Evolutionary conservation across 768 basidiomycete species (phyloP).

Genomic region (Lentinula detonsa): DNA sequence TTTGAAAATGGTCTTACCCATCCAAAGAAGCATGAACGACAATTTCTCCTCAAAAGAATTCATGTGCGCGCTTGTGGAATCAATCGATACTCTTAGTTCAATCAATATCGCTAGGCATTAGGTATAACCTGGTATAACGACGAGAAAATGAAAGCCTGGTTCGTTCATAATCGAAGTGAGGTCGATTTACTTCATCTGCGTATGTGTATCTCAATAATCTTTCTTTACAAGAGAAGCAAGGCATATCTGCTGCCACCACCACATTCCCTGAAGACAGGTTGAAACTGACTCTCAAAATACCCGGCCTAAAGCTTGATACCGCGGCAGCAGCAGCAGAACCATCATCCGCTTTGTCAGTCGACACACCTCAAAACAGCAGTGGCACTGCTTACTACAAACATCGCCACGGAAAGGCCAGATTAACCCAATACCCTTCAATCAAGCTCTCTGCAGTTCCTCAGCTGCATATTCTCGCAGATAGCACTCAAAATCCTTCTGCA

Average conservation of each 20-base stretch:
- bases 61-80: not conserved
- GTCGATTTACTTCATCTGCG: not conserved
- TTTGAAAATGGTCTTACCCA: not conserved
- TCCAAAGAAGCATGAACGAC: not conserved
- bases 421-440: not conserved
- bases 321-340: not conserved
- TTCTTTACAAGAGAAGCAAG: not conserved
- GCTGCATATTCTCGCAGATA: not conserved
- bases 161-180: not conserved
- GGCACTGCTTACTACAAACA: not conserved
- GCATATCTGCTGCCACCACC: not conserved
- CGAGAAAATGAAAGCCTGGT: not conserved
- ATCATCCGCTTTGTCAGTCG: not conserved
- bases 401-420: not conserved
- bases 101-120: not conserved
- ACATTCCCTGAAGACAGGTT: not conserved
- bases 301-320: not conserved
- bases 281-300: not conserved
- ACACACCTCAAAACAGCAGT: not conserved
- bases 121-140: not conserved
- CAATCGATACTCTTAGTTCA: not conserved
- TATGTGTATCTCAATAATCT: not conserved
- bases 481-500: not conserved
- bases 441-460: not conserved
- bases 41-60: not conserved